These are phyloP conservation scores for Curvularia sp. DNA, from an alignment of 2,329 filamentous ascomycete genomes.

Conservation along the genomic window DNA sequence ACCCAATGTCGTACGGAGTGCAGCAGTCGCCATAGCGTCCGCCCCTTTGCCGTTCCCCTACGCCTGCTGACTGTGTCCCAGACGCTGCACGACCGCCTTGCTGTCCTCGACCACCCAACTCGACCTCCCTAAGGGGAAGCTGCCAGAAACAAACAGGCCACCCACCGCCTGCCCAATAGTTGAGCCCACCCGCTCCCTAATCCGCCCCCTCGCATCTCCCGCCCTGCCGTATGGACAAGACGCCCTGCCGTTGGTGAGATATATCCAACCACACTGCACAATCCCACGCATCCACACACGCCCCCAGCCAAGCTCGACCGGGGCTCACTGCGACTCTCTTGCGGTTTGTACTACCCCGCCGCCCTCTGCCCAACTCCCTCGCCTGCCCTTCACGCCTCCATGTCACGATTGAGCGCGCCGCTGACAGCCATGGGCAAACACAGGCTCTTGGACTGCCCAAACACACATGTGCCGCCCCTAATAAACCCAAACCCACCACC, in stretches of 20 bases:
- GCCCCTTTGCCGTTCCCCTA: conserved; percentile 38
- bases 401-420: conserved; percentile 27
- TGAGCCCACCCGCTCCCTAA: conserved; percentile 30
- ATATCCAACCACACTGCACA: conserved; percentile 33
- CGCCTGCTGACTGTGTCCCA: conserved; percentile 42
- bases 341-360: conserved; percentile 46
- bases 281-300: conserved; percentile 39
- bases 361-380: conserved; percentile 16
- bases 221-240: conserved; percentile 30
- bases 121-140: conserved; percentile 11
- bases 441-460: conserved; percentile 29
- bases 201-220: conserved; percentile 18
- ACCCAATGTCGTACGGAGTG: conserved; percentile 38
- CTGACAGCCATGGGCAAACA: conserved; percentile 46
- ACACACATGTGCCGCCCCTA: conserved; percentile 38
- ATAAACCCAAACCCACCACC: conserved; percentile 22
- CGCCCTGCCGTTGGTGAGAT: conserved; percentile 27
- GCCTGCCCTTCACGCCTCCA: conserved; percentile 15
- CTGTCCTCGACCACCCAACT: conserved; percentile 22
- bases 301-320: conserved; percentile 41
- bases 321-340: conserved; percentile 35
- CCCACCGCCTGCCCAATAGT: conserved; percentile 12
- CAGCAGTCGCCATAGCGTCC: conserved; percentile 41
- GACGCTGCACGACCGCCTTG: conserved; percentile 31
- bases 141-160: conserved; percentile 12